Percentiles rank a stretch among this genome's conserved stretches.
These are phyloP conservation scores for Sporothrix humicola DNA, from an alignment of 2,329 filamentous ascomycete species.

Conservation along the genomic window DNA sequence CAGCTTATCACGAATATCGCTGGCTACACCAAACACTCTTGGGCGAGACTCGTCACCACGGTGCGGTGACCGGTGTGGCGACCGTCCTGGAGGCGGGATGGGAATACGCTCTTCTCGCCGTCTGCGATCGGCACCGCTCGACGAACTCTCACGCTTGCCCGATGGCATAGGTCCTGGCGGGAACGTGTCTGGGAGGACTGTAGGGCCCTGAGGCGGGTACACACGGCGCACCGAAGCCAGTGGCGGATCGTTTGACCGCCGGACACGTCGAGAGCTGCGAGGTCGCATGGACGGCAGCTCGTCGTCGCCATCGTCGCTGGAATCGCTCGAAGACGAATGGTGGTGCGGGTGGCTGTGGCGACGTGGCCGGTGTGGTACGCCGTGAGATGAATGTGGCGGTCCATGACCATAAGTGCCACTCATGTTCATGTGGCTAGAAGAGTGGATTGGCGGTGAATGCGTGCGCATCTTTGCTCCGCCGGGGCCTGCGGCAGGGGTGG, in stretches of 20 bases:
- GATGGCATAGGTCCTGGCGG: conserved; percentile 38
- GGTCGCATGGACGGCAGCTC: conserved; percentile 41
- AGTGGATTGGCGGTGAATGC: conserved; percentile 36
- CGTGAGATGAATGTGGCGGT: no score
- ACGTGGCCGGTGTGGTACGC: conserved; percentile 42
- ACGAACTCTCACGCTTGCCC: conserved; percentile 35
- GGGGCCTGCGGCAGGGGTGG: conserved; percentile 38
- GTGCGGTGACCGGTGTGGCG: conserved; percentile 35
- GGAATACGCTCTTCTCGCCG: conserved; percentile 32
- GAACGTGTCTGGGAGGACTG: conserved; percentile 42
- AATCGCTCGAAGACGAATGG: conserved; percentile 51
- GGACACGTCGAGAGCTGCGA: conserved; percentile 38
- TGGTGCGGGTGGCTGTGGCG: conserved; percentile 58
- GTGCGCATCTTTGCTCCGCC: conserved; percentile 36
- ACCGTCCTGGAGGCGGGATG: neutral
- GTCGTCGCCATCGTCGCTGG: conserved; percentile 49
- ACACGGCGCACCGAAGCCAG: conserved; percentile 46
- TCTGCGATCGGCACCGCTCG: conserved; percentile 33
- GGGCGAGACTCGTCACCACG: conserved; percentile 47
- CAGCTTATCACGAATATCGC: conserved; percentile 52
- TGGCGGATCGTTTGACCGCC: conserved; percentile 41
- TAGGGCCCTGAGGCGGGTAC: conserved; percentile 36
- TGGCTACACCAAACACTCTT: conserved; percentile 47
- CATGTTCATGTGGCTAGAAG: conserved; percentile 46
- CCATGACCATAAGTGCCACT: conserved; percentile 38